Percentiles rank a stretch among this genome's conserved stretches.
Conservation (phyloP, 495 filamentous ascomycete species). For the Letharia lupina region DNA sequence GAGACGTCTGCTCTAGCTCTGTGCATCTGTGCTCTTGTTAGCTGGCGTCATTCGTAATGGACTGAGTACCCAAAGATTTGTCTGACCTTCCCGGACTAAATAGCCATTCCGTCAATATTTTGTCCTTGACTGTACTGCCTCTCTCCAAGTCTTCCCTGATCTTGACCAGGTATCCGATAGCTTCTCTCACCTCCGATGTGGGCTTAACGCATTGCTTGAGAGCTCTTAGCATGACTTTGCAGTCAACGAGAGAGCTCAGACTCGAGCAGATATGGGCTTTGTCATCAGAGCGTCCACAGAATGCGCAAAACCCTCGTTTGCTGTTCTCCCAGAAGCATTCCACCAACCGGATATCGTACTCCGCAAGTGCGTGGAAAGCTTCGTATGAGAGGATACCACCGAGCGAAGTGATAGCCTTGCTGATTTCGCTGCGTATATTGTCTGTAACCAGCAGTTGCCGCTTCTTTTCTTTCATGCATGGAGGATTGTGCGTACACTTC, state of each 20-base stretch:
- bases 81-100: no score
- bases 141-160: conserved; percentile 2
- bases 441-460: background rate
- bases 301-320: no score
- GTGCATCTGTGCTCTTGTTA: no score
- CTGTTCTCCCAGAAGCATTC: no score
- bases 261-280: background rate
- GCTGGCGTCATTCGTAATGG: no score
- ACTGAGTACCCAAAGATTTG: no score
- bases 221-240: background rate
- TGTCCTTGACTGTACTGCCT: background rate
- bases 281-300: no score
- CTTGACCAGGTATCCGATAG: background rate
- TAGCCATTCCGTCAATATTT: no score
- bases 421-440: background rate
- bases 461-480: conserved; percentile 30
- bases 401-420: background rate
- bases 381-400: no score
- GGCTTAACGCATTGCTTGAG: background rate
- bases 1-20: no score
- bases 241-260: background rate
- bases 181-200: background rate
- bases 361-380: no score
- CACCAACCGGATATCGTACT: no score
- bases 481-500: conserved; percentile 27